phyloP scores from a whole-genome alignment of 2,329 filamentous ascomycete species.

The Akanthomyces lecanii region DNA sequence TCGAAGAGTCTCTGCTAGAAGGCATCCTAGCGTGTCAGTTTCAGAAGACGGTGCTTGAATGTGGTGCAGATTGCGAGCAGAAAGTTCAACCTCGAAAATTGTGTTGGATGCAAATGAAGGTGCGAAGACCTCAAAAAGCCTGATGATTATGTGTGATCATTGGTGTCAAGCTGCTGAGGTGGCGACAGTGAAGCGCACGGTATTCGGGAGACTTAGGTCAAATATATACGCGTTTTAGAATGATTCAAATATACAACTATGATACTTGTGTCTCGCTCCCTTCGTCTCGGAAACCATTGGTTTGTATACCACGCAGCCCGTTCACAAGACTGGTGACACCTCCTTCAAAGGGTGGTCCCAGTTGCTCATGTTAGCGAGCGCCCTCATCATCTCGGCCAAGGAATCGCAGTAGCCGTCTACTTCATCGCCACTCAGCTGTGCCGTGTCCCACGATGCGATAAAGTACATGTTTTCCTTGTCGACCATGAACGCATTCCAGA shows the following conservation, averaged over 20 bases:
- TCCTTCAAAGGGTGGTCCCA: slow-evolving; percentile 27
- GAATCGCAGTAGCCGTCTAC: slow-evolving; percentile 29
- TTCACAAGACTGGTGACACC: slow-evolving; percentile 22
- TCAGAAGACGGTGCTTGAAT: neutral
- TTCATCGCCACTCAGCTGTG: slow-evolving; percentile 33
- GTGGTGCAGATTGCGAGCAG: neutral
- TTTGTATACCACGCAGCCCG: neutral
- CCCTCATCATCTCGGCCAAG: slow-evolving; percentile 30
- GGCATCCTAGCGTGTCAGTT: neutral
- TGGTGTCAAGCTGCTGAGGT: too few relatives aligned
- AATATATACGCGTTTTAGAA: neutral
- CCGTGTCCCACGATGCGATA: slow-evolving; percentile 38
- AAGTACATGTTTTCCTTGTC: slow-evolving; percentile 31
- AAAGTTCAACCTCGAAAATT: neutral
- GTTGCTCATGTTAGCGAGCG: slow-evolving; percentile 25
- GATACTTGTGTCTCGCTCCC: neutral
- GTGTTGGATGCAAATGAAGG: neutral
- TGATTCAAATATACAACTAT: neutral
- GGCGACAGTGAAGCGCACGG: neutral
- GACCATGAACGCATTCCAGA: slow-evolving; percentile 37
- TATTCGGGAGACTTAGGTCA: neutral
- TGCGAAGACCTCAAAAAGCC: neutral
- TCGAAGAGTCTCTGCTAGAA: neutral
- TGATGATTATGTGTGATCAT: neutral
- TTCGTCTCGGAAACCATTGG: neutral